Conservation (phyloP, 345 rosid genomes). For the Laguncularia racemosa region DNA sequence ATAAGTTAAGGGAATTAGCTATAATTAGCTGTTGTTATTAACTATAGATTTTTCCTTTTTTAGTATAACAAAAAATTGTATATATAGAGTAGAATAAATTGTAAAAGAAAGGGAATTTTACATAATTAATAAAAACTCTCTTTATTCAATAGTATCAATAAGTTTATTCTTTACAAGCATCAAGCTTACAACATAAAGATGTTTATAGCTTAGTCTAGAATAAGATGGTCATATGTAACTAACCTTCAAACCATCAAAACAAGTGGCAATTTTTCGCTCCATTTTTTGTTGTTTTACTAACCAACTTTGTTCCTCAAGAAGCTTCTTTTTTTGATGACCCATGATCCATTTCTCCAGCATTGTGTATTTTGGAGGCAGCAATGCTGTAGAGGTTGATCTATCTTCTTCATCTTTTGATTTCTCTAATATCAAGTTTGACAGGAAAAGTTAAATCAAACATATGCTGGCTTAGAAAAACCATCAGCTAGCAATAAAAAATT, state of each 20-base stretch:
- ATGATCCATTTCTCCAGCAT: constrained; percentile 83
- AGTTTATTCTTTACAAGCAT: neutral
- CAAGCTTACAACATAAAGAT: neutral
- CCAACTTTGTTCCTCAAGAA: constrained; percentile 49
- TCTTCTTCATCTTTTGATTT: constrained; percentile 49
- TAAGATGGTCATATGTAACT: constrained; percentile 8
- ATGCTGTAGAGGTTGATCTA: constrained; percentile 27
- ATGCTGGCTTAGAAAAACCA: neutral
- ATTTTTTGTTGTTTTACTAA: constrained; percentile 55
- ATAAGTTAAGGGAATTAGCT: no score
- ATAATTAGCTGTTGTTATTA: no score
- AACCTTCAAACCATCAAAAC: constrained; percentile 71
- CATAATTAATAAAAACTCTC: no score
- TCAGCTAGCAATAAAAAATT: constrained; percentile 1
- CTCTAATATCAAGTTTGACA: constrained; percentile 10
- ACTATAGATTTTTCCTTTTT: no score
- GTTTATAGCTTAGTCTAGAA: neutral
- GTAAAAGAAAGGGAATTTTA: no score
- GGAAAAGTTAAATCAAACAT: constrained; percentile 8
- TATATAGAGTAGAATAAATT: no score
- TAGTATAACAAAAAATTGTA: no score
- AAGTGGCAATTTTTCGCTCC: constrained; percentile 43
- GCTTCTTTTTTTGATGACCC: constrained; percentile 57
- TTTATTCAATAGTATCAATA: no score
- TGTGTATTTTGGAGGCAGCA: constrained; percentile 52